Evolutionary conservation across 1,284 basidiomycete genomes (phyloP).

Genomic region (Tilletia walkeri): DNA sequence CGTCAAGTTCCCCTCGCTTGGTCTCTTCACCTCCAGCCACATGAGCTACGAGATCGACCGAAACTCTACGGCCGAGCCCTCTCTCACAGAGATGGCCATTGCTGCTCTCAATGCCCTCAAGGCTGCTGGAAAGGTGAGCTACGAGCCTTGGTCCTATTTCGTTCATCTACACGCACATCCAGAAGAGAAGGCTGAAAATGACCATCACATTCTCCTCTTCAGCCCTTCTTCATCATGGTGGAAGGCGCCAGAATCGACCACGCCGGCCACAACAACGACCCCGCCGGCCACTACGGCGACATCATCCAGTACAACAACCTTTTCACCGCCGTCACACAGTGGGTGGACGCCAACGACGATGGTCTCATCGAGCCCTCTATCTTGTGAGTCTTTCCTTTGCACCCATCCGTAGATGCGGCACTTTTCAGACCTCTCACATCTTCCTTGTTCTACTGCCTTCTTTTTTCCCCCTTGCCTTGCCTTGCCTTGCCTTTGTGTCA

Average conservation of each 20-base stretch:
- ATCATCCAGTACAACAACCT: slow-evolving; percentile 50
- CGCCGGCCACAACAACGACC: slow-evolving; percentile 55
- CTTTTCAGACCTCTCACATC: too few species aligned
- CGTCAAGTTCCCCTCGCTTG: slow-evolving; percentile 39
- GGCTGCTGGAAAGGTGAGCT: slow-evolving; percentile 29
- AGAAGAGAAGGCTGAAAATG: too few species aligned
- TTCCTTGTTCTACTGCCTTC: too few species aligned
- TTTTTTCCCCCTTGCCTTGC: too few species aligned
- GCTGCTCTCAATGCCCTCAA: slow-evolving; percentile 50
- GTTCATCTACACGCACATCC: too few species aligned
- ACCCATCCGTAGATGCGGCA: neutral
- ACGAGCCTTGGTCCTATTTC: too few species aligned
- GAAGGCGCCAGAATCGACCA: slow-evolving; percentile 51
- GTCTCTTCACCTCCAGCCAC: slow-evolving; percentile 43
- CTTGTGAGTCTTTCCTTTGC: slow-evolving; percentile 18
- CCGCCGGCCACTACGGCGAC: slow-evolving; percentile 42
- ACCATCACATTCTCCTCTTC: too few species aligned
- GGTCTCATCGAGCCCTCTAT: slow-evolving; percentile 35
- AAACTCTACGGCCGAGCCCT: slow-evolving; percentile 45
- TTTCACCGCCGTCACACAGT: slow-evolving; percentile 36
- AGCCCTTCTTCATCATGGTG: slow-evolving; percentile 54
- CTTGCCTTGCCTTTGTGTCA: neutral
- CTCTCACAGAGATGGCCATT: slow-evolving; percentile 52
- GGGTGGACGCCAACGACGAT: slow-evolving; percentile 36
- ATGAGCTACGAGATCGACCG: slow-evolving; percentile 56